Evolutionary conservation across 495 filamentous ascomycete species (phyloP).

Genomic region (Articulospora tetracladia): DNA sequence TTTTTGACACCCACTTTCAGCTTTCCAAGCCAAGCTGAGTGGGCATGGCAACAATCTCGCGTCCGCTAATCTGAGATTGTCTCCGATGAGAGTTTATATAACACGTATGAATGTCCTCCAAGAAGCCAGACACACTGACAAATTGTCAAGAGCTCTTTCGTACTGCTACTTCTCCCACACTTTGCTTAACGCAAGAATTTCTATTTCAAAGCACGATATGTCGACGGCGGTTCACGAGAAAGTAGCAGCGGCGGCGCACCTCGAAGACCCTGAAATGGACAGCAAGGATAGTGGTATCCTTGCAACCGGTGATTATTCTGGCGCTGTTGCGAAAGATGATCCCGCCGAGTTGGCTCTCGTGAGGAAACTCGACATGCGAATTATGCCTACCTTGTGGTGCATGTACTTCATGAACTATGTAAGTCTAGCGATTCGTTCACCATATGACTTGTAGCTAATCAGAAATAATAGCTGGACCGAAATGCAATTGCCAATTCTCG

Average conservation of each 20-base stretch:
- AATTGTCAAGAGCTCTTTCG: neutral
- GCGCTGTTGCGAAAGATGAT: slow-evolving; percentile 4
- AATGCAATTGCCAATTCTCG: slow-evolving; percentile 40
- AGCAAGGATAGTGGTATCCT: neutral
- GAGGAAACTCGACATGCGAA: slow-evolving; percentile 13
- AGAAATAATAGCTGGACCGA: slow-evolving; percentile 28
- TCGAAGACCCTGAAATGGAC: slow-evolving; percentile 3
- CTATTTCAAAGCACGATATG: neutral
- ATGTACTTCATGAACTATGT: slow-evolving; percentile 16
- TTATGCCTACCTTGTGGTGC: slow-evolving; percentile 21
- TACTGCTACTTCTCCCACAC: neutral
- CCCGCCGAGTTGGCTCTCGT: slow-evolving; percentile 13
- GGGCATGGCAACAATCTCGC: too few species aligned
- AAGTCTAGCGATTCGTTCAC: neutral
- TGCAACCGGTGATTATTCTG: neutral
- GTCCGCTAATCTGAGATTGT: too few species aligned
- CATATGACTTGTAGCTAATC: neutral
- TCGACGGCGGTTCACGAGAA: slow-evolving; percentile 1
- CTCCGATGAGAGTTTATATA: neutral
- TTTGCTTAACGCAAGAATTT: neutral
- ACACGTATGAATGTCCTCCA: neutral
- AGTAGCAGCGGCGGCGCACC: slow-evolving; percentile 4
- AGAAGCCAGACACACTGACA: neutral
- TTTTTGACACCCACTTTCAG: neutral
- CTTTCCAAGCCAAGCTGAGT: too few species aligned